Evolutionary conservation across 805 yeast genomes (phyloP), one percentile per base, ranked within the genome.

Genomic region (Lipomyces yamadae): DNA sequence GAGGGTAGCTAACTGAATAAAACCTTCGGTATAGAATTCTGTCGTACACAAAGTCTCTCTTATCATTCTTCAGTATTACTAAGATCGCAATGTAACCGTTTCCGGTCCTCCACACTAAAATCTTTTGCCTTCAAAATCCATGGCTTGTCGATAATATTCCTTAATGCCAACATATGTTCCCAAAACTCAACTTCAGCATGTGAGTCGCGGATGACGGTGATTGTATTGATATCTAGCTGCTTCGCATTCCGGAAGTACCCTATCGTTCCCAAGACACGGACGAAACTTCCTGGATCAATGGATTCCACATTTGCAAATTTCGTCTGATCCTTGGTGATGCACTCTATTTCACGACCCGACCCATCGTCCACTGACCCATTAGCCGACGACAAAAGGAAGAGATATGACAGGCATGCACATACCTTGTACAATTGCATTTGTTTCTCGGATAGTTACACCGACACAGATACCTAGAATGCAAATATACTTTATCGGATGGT

Each of bases 401-500:
- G 30, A 29, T 30, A 34, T 1, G 15, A 15, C n/a, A 18, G 18
- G 48, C 48, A 11, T 15, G 34, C 48, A 15, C 34, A 6, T 34
- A 18, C 57, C 42, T 34, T 53, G 8, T 15, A 18, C 37, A 6
- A n/a, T 35, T n/a, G 30, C 32, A 58, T 32, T 34, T 18, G 55
- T 50, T n/a, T 50, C 62, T 48, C 50, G 53, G n/a, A 45, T 45
- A 30, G 29, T 29, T 24, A 33, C 48, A n/a, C 32, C 39, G 30
- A 60, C 58, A 18, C 70, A 66, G 7, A 62, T 30, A 2, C 65
- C 70, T 7, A 59, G 42, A 15, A 63, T 37, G 15, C 30, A 37
- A 18, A 67, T 62, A n/a, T 42, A 13, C 33, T 34, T 60, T 18
- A 67, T 58, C 29, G 70, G 68, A 64, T 62, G 67, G 52, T 67